Conservation (phyloP, 352 stramenopile species). For the Phytophthora fragariae region DNA sequence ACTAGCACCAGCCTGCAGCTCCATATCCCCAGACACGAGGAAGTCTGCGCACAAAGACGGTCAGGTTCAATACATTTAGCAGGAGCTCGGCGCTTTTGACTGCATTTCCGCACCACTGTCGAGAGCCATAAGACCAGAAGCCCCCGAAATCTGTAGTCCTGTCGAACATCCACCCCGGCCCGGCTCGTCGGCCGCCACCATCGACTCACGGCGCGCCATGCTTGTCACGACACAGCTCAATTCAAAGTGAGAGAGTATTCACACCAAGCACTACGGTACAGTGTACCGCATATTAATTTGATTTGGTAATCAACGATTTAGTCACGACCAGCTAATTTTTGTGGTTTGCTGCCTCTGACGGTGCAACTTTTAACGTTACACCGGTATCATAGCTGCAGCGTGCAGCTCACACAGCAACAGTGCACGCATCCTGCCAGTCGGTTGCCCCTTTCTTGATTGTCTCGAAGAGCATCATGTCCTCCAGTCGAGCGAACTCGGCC, state of each 20-base stretch:
- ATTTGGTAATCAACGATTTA: slow-evolving; percentile 6
- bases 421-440: slow-evolving; percentile 27
- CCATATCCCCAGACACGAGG: slow-evolving; percentile 24
- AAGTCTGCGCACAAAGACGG: slow-evolving; percentile 18
- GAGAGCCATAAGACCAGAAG: not conserved
- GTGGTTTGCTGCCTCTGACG: no score
- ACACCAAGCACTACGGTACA: not conserved
- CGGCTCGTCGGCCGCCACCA: not conserved
- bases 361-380: no score
- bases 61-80: slow-evolving; percentile 1
- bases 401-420: not conserved
- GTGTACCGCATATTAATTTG: not conserved
- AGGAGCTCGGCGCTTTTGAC: not conserved
- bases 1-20: slow-evolving; percentile 10
- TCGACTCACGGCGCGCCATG: not conserved
- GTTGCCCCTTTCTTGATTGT: slow-evolving; percentile 28
- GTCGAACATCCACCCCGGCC: not conserved
- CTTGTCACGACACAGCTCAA: not conserved
- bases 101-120: slow-evolving; percentile 22
- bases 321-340: not conserved
- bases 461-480: slow-evolving; percentile 38
- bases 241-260: not conserved
- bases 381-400: no score
- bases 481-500: slow-evolving; percentile 25
- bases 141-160: not conserved